Conservation (phyloP, 257 asterid species). For the Marsdenia floribunda region DNA sequence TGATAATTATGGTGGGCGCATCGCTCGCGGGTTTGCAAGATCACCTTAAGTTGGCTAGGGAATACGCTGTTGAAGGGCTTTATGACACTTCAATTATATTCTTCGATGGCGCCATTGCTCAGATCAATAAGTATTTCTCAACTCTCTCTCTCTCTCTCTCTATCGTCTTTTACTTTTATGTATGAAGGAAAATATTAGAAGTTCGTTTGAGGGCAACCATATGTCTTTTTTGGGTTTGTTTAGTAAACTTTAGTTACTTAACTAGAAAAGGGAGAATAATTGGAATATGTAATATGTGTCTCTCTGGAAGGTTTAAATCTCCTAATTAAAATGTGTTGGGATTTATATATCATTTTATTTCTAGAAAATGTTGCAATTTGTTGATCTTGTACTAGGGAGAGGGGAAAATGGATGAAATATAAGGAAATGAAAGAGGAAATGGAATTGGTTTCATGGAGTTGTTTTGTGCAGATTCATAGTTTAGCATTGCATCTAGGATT, state of each 20-base stretch:
- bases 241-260: background rate
- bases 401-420: background rate
- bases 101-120: conserved; percentile 97
- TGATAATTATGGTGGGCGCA: conserved; percentile 49
- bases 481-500: background rate
- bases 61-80: conserved; percentile 89
- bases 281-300: background rate
- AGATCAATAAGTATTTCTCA: conserved; percentile 74
- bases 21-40: conserved; percentile 77
- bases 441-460: background rate
- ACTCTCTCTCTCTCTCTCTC: conserved; percentile 2
- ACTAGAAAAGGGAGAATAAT: background rate
- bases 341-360: background rate
- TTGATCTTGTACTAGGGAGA: background rate
- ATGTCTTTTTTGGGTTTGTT: background rate
- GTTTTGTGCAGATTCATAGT: background rate
- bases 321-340: background rate
- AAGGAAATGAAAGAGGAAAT: conserved; percentile 1
- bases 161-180: background rate
- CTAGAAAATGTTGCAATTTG: background rate
- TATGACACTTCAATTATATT: conserved; percentile 83
- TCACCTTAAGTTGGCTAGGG: conserved; percentile 88
- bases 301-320: conserved; percentile 4
- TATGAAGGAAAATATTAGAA: background rate
- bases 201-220: background rate